A percentile compares a stretch with the other conserved stretches of the same genome.
These are phyloP conservation scores for Boletus calvinii DNA, from an alignment of 1,284 basidiomycete species.

Conservation along the genomic window DNA sequence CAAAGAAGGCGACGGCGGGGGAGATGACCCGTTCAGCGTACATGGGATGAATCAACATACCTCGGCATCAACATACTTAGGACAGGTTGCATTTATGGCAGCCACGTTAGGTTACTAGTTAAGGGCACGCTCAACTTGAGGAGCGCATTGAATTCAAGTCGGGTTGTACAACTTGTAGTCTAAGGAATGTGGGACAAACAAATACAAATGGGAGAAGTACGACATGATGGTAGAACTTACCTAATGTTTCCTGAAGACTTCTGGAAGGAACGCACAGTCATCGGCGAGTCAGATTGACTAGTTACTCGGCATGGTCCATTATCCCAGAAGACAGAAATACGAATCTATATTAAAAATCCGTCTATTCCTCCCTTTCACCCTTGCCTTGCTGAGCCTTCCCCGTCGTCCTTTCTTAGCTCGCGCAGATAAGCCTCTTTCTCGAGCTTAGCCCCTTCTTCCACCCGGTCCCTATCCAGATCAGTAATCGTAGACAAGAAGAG, in stretches of 20 bases:
- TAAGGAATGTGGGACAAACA: background rate
- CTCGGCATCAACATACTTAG: background rate
- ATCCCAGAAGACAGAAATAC: background rate
- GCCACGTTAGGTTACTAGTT: background rate
- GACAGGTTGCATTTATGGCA: background rate
- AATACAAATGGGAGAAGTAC: background rate
- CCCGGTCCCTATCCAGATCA: conserved; percentile 11
- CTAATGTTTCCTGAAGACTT: too few species aligned
- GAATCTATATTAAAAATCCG: background rate
- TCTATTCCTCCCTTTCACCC: background rate
- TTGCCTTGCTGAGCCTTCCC: background rate
- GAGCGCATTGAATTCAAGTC: too few species aligned
- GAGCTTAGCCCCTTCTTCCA: background rate
- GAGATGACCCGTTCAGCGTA: background rate
- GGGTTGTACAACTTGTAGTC: too few species aligned
- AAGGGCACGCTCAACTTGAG: background rate
- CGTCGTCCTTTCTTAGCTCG: background rate
- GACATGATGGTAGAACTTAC: too few species aligned
- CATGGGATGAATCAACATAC: background rate
- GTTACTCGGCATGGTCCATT: background rate
- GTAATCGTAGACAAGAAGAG: conserved; percentile 37
- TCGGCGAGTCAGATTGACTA: too few species aligned
- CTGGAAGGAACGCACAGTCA: too few species aligned
- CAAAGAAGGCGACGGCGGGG: background rate
- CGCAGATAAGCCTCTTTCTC: background rate